Base-by-base conservation (phyloP, 176 grass and related monocot genomes). In the Thalia dealbata region DNA sequence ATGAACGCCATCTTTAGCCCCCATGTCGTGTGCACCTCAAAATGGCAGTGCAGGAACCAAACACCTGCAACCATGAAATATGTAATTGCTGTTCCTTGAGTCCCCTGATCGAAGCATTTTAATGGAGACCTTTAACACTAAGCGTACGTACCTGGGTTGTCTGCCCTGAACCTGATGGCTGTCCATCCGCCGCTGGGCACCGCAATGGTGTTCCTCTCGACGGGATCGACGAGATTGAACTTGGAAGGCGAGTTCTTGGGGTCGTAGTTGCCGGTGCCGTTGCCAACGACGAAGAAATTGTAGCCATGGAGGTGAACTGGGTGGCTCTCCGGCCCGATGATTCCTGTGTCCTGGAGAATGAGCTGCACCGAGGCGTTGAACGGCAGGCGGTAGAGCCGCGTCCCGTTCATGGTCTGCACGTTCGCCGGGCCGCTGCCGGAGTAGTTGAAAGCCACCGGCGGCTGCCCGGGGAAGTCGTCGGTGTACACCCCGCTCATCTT, bases 251-350 rank as follows among this genome's bases (percentile, higher is more conserved):
- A 67, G 6, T 30, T 67, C 3, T 22, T 43, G 29, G 64, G 30
- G 38, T 67, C 21, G 38, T 42, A 67, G 38, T 67, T 67, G 14
- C 64, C 64, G 64, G 18, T 9, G 21, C 64, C 64, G 15, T 16
- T 41, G 42, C 70, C 70, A 14, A 73, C 50, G 3, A 21, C 70
- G 70, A 73, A 73, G 50, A 73, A 73, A 32, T 73, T 73, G 70
- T 21, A 22, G 50, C 70, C 70, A 7, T 73, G 70, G 9, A 73
- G 70, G 21, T 73, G 70, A 15, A 73, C 21, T 3, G 70, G 70
- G 50, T 73, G 70, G 27, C 28, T 56, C 50, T 73, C 70, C 27
- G 70, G 25, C 6, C 50, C 48, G 18, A 73, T 73, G 12, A 73
- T 56, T 10, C 70, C 70, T 7, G 70, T 56, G 70, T 73, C 70